These are phyloP conservation scores for Xylaria sp. DNA, from an alignment of 2,329 filamentous ascomycete genomes.

Conservation along the genomic window DNA sequence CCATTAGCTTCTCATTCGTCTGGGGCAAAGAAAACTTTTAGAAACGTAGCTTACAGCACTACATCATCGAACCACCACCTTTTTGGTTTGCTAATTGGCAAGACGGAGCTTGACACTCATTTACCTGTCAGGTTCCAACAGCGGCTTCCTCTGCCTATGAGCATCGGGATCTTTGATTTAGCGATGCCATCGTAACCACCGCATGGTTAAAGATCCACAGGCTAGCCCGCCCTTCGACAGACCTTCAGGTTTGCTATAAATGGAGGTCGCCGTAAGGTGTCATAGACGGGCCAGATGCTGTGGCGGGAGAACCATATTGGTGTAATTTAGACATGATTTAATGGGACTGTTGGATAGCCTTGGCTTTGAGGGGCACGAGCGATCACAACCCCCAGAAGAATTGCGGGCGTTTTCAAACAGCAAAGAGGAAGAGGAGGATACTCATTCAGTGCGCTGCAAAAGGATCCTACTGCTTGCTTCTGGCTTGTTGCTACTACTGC, in stretches of 20 bases:
- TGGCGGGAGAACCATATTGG: background rate
- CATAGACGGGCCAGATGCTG: background rate
- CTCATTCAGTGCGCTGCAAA: slow-evolving; percentile 3
- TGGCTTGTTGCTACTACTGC: background rate
- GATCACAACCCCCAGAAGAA: background rate
- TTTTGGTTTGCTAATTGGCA: background rate
- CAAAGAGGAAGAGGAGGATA: slow-evolving; percentile 11
- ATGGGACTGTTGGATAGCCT: background rate
- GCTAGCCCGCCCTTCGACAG: background rate
- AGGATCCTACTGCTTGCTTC: slow-evolving; percentile 4
- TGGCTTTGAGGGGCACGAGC: background rate
- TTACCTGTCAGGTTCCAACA: background rate
- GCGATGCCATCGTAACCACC: background rate
- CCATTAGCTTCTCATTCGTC: slow-evolving; percentile 43
- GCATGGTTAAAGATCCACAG: background rate
- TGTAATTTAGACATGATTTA: slow-evolving; percentile 2
- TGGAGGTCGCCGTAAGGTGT: background rate
- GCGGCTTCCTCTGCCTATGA: background rate
- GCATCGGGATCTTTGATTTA: background rate
- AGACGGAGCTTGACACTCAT: background rate
- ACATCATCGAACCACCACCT: background rate
- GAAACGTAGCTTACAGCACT: slow-evolving; percentile 3
- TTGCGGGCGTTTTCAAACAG: background rate
- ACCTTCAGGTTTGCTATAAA: background rate
- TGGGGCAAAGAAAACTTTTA: slow-evolving; percentile 50